These are phyloP conservation scores for Daucus carota DNA, from an alignment of 129 eudicot genomes.

Conservation along the genomic window DNA sequence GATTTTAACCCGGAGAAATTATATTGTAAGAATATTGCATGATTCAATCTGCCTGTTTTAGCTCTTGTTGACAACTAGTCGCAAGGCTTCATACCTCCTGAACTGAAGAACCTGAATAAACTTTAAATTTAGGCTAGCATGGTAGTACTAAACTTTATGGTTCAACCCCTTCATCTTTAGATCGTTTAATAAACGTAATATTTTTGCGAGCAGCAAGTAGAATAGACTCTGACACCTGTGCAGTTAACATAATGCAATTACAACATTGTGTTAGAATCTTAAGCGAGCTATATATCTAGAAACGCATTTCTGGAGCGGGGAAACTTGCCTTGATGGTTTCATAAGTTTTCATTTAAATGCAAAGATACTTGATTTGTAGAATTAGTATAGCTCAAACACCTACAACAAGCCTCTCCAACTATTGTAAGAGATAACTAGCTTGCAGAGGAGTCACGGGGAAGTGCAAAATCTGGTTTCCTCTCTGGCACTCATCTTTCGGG, in stretches of 20 bases:
- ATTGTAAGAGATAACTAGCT: no score
- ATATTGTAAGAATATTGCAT: no score
- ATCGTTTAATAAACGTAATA: background rate
- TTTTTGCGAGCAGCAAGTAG: background rate
- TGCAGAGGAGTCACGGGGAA: no score
- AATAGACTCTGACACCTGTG: background rate
- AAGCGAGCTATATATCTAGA: background rate
- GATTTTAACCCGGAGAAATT: background rate
- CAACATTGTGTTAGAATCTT: background rate
- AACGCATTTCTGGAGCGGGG: background rate
- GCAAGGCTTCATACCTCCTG: background rate
- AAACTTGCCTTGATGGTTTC: no score
- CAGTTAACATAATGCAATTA: background rate
- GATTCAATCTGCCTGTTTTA: background rate
- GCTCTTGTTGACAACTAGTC: background rate
- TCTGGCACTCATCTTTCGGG: no score
- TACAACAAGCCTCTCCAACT: no score
- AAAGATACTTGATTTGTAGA: no score
- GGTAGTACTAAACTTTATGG: background rate
- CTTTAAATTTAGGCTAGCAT: background rate
- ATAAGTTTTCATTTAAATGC: background rate
- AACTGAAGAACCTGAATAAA: background rate
- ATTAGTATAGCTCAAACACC: no score
- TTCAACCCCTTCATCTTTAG: background rate
- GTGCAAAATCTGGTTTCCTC: no score